Conservation (phyloP, 805 yeast species). For the Maudiozyma barnettii region DNA sequence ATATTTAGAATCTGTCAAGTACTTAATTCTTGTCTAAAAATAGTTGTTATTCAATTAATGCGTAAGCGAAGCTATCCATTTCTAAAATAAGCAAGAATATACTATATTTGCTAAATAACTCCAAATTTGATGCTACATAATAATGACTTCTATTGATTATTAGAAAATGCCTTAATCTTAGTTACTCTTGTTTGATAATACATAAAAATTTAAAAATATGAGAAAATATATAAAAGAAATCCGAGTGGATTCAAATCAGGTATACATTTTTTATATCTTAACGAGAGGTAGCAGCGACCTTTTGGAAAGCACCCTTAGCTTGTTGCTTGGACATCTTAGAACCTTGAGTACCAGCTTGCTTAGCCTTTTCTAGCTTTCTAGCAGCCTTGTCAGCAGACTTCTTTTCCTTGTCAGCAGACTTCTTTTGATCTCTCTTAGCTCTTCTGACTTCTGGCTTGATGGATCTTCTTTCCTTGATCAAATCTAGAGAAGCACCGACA, state of each 20-base stretch:
- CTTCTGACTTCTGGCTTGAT: conserved; percentile 95
- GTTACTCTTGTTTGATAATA: conserved; percentile 1
- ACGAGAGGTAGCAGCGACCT: conserved; percentile 95
- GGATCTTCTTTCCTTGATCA: conserved; percentile 95
- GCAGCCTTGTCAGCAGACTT: conserved; percentile 87
- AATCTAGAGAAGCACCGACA: conserved; percentile 98
- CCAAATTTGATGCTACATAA: background rate
- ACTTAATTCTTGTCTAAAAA: no score
- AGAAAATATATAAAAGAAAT: conserved; percentile 1
- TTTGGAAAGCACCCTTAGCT: conserved; percentile 96
- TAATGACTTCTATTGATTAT: background rate
- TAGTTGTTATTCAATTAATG: no score
- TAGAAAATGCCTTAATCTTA: background rate
- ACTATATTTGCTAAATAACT: no score
- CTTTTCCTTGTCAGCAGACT: conserved; percentile 73
- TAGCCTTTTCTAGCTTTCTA: conserved; percentile 91
- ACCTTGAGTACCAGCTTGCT: conserved; percentile 67
- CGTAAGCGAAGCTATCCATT: no score
- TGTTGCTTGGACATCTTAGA: conserved; percentile 85
- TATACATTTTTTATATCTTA: conserved; percentile 35
- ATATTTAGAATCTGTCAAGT: no score
- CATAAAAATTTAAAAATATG: conserved; percentile 5
- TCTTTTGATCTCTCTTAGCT: conserved; percentile 91
- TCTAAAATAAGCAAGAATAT: no score
- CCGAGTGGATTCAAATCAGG: background rate